A percentile compares a stretch with the other conserved stretches of the same genome.
These are phyloP conservation scores for Mortierella alpina DNA, from an alignment of 192 early-diverging fungal species.

Conservation along the genomic window DNA sequence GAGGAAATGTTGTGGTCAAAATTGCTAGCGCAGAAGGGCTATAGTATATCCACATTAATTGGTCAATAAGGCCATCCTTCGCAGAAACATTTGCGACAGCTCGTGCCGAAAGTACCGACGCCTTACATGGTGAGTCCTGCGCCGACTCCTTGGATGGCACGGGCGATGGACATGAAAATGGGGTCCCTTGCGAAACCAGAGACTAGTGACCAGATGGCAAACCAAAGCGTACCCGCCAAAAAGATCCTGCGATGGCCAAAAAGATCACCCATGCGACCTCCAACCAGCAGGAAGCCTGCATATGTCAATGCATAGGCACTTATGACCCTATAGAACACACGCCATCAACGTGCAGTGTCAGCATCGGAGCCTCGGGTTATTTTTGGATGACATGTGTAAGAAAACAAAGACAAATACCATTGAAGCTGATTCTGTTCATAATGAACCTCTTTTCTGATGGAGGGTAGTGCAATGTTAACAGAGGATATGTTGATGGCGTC, in stretches of 20 bases:
- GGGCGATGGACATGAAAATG: constrained; percentile 52
- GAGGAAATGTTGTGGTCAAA: constrained; percentile 16
- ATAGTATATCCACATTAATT: no score
- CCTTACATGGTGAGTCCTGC: constrained; percentile 53
- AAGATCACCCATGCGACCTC: constrained; percentile 52
- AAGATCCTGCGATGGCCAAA: constrained; percentile 52
- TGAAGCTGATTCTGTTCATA: constrained; percentile 36
- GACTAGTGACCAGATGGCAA: constrained; percentile 41
- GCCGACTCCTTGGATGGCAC: constrained; percentile 45
- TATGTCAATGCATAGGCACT: constrained; percentile 53
- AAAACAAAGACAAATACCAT: constrained; percentile 11
- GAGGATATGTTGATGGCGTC: constrained; percentile 42
- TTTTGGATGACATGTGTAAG: no score
- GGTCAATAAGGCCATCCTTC: no score
- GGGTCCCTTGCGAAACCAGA: constrained; percentile 47
- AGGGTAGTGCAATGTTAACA: constrained; percentile 40
- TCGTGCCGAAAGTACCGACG: no score
- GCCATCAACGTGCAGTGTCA: neutral
- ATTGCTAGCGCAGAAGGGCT: constrained; percentile 17
- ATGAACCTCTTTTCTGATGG: constrained; percentile 32
- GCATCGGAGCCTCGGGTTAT: no score
- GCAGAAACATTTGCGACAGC: no score
- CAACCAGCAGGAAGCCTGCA: constrained; percentile 52
- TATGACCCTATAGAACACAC: constrained; percentile 12
- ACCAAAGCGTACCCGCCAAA: constrained; percentile 38